These are phyloP conservation scores for Aspergillus cejpii DNA, from an alignment of 2,329 filamentous ascomycete species.

Conservation along the genomic window DNA sequence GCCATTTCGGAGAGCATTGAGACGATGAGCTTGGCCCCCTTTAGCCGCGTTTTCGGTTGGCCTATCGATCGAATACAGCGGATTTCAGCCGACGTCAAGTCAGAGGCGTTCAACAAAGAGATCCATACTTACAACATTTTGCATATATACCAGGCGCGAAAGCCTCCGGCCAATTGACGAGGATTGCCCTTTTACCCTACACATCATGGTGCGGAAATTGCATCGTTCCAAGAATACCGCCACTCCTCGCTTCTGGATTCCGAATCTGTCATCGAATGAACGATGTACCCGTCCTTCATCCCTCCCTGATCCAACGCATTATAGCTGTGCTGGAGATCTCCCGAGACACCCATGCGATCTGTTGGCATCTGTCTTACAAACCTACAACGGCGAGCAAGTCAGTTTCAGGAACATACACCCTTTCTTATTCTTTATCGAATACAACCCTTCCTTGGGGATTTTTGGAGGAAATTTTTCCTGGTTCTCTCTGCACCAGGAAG, in stretches of 20 bases:
- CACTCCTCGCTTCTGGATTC: neutral
- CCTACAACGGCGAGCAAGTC: no score
- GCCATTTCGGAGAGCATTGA: constrained; percentile 67
- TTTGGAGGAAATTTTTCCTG: no score
- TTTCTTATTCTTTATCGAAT: no score
- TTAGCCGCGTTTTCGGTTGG: constrained; percentile 61
- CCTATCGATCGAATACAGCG: constrained; percentile 55
- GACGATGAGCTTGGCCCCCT: constrained; percentile 64
- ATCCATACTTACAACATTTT: constrained; percentile 62
- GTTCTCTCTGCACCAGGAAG: no score
- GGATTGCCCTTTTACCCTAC: neutral
- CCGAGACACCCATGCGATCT: no score
- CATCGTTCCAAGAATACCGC: neutral
- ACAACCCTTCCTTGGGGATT: no score
- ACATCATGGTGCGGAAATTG: neutral
- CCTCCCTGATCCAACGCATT: neutral
- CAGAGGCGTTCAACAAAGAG: constrained; percentile 61
- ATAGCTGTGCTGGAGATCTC: no score
- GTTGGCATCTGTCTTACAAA: no score
- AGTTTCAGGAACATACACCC: no score
- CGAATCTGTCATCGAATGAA: neutral
- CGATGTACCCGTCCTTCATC: neutral
- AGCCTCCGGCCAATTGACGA: constrained; percentile 21
- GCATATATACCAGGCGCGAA: constrained; percentile 41
- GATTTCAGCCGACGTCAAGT: constrained; percentile 57